A percentile compares a stretch with the other conserved stretches of the same genome.
These are phyloP conservation scores for Tricholoma bakamatsutake DNA, from an alignment of 768 basidiomycete species.

Conservation along the genomic window DNA sequence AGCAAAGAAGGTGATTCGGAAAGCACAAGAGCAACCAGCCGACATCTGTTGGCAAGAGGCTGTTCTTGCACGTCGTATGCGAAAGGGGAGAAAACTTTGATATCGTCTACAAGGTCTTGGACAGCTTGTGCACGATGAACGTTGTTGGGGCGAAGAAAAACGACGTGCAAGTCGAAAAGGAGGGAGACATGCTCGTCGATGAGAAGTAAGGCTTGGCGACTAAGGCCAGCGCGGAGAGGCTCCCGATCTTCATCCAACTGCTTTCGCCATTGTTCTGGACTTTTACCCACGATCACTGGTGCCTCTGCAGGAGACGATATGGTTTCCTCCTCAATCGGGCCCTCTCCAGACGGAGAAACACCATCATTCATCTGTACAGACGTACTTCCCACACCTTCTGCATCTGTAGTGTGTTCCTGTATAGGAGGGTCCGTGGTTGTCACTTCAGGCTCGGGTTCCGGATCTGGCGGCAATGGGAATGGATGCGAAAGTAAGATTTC, in stretches of 20 bases:
- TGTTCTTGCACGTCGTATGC: conserved; percentile 71
- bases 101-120: conserved; percentile 68
- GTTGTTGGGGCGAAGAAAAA: conserved; percentile 64
- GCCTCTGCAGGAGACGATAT: conserved; percentile 9
- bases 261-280: conserved; percentile 56
- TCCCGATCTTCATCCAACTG: conserved; percentile 65
- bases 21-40: conserved; percentile 78
- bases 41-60: conserved; percentile 74
- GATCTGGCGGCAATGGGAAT: conserved; percentile 68
- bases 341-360: conserved; percentile 18
- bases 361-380: conserved; percentile 22
- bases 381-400: conserved; percentile 7
- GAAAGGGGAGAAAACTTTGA: conserved; percentile 59
- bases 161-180: conserved; percentile 81
- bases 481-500: conserved; percentile 83
- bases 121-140: conserved; percentile 62
- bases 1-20: conserved; percentile 66
- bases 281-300: conserved; percentile 31
- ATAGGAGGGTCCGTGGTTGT: conserved; percentile 4
- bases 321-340: conserved; percentile 21
- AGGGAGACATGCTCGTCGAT: conserved; percentile 85
- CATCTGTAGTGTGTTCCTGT: conserved; percentile 3
- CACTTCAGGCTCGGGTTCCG: conserved; percentile 34
- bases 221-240: conserved; percentile 56
- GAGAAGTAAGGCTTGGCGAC: conserved; percentile 65